Percentiles rank a stretch among this genome's conserved stretches.
Evolutionary conservation across 352 stramenopile species (phyloP).

Genomic region (Pythium utonaiense): DNA sequence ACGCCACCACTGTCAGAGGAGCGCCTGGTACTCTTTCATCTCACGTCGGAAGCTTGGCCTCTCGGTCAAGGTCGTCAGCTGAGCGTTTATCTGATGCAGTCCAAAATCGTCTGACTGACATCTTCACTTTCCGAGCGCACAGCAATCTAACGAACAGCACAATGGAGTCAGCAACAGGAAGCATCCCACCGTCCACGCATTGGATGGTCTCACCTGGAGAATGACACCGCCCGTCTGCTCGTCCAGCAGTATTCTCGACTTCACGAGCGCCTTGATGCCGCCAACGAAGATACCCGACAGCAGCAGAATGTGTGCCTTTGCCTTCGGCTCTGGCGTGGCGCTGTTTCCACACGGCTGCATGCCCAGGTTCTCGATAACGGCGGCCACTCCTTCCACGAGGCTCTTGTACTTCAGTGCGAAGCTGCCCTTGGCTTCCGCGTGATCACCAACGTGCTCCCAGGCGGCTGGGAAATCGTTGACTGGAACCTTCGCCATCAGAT

Average conservation of each 20-base stretch:
- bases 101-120: slow-evolving; percentile 95
- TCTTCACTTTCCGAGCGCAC: slow-evolving; percentile 93
- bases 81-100: slow-evolving; percentile 92
- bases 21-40: not conserved
- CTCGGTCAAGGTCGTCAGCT: not conserved
- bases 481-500: slow-evolving; percentile 97
- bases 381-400: slow-evolving; percentile 92
- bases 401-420: slow-evolving; percentile 97
- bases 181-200: not conserved
- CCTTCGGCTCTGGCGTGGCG: slow-evolving; percentile 74
- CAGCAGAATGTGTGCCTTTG: slow-evolving; percentile 95
- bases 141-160: slow-evolving; percentile 85
- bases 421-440: slow-evolving; percentile 95
- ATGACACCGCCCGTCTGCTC: slow-evolving; percentile 88
- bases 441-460: slow-evolving; percentile 95
- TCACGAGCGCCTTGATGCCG: slow-evolving; percentile 92
- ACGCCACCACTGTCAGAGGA: not conserved
- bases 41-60: not conserved
- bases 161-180: slow-evolving; percentile 1
- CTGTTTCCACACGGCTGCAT: slow-evolving; percentile 98
- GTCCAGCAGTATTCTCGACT: slow-evolving; percentile 93
- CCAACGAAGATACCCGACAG: slow-evolving; percentile 96
- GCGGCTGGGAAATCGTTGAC: slow-evolving; percentile 95
- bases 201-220: slow-evolving; percentile 70
- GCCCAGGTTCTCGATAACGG: slow-evolving; percentile 95